phyloP scores from a whole-genome alignment of 176 grass and related monocot genomes.

The Avena sativa region DNA sequence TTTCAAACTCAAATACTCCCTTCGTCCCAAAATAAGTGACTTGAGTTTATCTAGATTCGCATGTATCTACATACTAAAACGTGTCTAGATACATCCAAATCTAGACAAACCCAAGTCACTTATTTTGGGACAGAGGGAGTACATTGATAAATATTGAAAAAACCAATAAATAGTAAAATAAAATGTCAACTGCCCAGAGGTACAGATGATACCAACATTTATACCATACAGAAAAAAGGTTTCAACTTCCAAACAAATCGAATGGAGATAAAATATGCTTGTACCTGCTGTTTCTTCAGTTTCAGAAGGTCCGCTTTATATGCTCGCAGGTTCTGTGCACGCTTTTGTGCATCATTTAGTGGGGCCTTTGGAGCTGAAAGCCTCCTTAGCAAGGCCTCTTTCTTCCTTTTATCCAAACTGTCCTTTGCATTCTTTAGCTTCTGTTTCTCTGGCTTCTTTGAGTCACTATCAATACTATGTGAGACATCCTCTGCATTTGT shows the following conservation, averaged over 20 bases:
- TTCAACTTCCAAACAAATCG: conserved; percentile 16
- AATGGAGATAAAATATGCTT: conserved; percentile 17
- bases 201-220: neutral
- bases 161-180: neutral
- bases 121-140: too few relatives aligned
- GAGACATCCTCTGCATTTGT: conserved; percentile 52
- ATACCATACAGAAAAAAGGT: neutral
- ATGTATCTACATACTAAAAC: too few relatives aligned
- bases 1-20: neutral
- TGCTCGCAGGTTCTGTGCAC: conserved; percentile 81
- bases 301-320: conserved; percentile 92
- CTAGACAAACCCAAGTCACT: too few relatives aligned
- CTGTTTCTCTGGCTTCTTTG: conserved; percentile 65
- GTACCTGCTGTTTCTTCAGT: conserved; percentile 91
- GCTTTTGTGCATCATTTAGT: conserved; percentile 85
- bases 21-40: too few relatives aligned
- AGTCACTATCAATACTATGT: conserved; percentile 46
- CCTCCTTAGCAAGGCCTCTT: conserved; percentile 67
- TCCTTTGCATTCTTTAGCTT: conserved; percentile 71
- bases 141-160: neutral
- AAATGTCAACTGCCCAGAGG: neutral
- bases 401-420: conserved; percentile 73
- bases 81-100: too few relatives aligned
- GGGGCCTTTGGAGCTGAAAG: conserved; percentile 60
- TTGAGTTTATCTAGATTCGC: too few relatives aligned